Base-by-base conservation (phyloP, 345 rosid genomes). In the Geranium rotundifolium region DNA sequence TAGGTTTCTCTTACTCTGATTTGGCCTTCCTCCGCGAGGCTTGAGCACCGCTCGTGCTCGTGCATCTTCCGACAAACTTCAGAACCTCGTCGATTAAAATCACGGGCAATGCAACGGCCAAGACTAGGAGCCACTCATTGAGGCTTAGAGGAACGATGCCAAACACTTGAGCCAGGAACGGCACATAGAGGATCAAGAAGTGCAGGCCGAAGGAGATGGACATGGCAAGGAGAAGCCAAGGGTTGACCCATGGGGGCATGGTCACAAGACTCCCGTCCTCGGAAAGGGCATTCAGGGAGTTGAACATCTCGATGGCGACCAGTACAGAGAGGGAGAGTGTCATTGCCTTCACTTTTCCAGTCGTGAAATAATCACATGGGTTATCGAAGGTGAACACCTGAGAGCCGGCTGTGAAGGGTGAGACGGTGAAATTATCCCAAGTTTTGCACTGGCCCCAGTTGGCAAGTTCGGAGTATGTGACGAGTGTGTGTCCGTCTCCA, bases 211-310 rank as follows among this genome's bases (percentile, higher is more conserved):
- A 86, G 3, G 92, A 86, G 18, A 86, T 57, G 0, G 76, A 65
- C 92, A 84, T 86, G 41, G 92, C 92, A 54, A 80, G 29, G 9
- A 86, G 78, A 65, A 86, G 89, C 78, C 78, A 83, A 3, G 88
- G 92, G 69, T 86, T 86, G 57, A 86, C 85, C 92, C 92, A 86
- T 17, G 92, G 92, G 13, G 86, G 92, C 92, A 86, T 86, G 10
- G 64, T 67, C 64, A 80, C 18, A 49, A 86, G 85, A 76, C 92
- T 86, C 19, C 83, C 71, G 69, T 86, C 86, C 71, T 86, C 92
- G 0, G 92, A 86, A 10, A 86, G 81, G 61, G 92, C 92, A 12
- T 86, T 86, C 49, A 86, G 79, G 58, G 92, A 86, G 69, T 86
- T 86, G 76, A 86, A 86, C 89, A 86, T 86, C 76, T 86, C 92